Evolutionary conservation across 768 basidiomycete genomes (phyloP).

Genomic region (Scleroderma bovista): DNA sequence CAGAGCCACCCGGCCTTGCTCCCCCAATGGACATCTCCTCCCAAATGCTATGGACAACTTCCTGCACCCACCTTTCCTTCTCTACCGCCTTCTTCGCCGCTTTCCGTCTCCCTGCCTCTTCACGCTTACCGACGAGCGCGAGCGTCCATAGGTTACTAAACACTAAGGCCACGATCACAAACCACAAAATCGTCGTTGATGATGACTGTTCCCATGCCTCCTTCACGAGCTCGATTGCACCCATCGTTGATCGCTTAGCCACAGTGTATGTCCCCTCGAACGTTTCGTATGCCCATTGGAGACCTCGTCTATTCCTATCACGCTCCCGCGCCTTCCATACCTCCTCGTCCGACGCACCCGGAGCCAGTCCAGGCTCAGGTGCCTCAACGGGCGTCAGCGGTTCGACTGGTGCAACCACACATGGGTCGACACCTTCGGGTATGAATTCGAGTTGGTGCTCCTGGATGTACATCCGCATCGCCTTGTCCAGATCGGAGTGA

Average conservation of each 20-base stretch:
- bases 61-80: conserved; percentile 70
- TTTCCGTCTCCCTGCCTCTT: conserved; percentile 41
- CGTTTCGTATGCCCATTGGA: conserved; percentile 90
- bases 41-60: conserved; percentile 65
- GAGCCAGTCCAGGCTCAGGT: conserved; percentile 7
- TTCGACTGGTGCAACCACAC: conserved; percentile 43
- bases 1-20: conserved; percentile 10
- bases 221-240: conserved; percentile 68
- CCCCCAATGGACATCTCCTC: conserved; percentile 58
- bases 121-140: conserved; percentile 42
- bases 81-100: conserved; percentile 54
- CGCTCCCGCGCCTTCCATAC: conserved; percentile 52
- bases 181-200: conserved; percentile 63
- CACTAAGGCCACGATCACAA: conserved; percentile 67
- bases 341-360: conserved; percentile 6
- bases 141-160: conserved; percentile 75
- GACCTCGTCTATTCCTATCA: conserved; percentile 62
- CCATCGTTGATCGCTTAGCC: conserved; percentile 61
- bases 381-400: conserved; percentile 26
- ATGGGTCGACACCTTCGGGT: conserved; percentile 69
- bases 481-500: conserved; percentile 74
- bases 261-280: conserved; percentile 72
- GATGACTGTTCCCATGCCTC: conserved; percentile 80
- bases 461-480: conserved; percentile 85
- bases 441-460: conserved; percentile 88